Conservation (phyloP, 1,139 yeast genomes). For the Yamadazyma triangularis region DNA sequence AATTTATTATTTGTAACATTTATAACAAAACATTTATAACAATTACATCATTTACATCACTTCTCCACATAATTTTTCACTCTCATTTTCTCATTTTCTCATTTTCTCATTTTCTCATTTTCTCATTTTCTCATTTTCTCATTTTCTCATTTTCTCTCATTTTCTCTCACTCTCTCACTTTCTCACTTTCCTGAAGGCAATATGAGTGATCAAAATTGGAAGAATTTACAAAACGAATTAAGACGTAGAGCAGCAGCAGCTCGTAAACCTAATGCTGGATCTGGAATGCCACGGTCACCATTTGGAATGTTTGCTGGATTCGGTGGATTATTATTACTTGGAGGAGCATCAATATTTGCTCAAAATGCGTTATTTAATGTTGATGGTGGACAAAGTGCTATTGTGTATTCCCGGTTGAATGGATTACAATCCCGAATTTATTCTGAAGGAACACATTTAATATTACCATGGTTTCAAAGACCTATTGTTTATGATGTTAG, state of each 20-base stretch:
- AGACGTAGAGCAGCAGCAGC: conserved; percentile 61
- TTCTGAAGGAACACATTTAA: conserved; percentile 92
- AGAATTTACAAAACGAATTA: conserved; percentile 58
- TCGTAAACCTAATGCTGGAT: conserved; percentile 2
- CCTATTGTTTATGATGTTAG: conserved; percentile 93
- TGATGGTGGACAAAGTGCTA: conserved; percentile 99
- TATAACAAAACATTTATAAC: no score
- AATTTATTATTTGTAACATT: no score
- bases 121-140: no score
- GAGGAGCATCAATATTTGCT: conserved; percentile 63
- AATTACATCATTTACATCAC: no score
- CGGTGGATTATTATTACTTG: conserved; percentile 71
- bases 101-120: no score
- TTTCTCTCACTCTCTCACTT: no score
- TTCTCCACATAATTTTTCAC: no score
- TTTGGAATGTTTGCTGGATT: conserved; percentile 67
- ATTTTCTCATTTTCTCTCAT: no score
- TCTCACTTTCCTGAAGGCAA: not conserved
- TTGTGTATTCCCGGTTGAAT: conserved; percentile 79
- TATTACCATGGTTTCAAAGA: conserved; percentile 92
- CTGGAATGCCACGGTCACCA: conserved; percentile 22
- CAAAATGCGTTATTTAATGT: conserved; percentile 87
- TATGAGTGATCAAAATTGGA: conserved; percentile 62
- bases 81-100: no score
- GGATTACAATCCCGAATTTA: conserved; percentile 87